A percentile compares a stretch with the other conserved stretches of the same genome.
phyloP scores from a whole-genome alignment of 495 filamentous ascomycete genomes.

The Penicillium antarcticum region DNA sequence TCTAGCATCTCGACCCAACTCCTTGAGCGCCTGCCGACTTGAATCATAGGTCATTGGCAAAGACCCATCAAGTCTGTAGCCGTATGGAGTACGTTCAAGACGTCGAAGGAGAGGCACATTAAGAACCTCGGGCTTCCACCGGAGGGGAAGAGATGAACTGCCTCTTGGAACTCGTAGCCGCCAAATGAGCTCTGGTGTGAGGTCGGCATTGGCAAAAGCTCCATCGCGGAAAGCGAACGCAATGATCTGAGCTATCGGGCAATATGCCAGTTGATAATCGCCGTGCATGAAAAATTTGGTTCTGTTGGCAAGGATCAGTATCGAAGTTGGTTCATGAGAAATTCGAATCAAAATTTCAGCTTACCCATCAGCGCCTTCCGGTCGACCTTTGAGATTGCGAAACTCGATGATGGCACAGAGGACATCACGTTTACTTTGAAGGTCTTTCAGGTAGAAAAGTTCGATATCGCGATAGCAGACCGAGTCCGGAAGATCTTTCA shows the following conservation, averaged over 20 bases:
- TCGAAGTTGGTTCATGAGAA: neutral
- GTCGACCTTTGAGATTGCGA: slow-evolving; percentile 26
- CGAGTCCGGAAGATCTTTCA: slow-evolving; percentile 23
- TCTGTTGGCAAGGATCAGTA: slow-evolving; percentile 14
- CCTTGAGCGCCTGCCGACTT: slow-evolving; percentile 12
- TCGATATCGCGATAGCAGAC: slow-evolving; percentile 30
- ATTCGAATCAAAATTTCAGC: neutral
- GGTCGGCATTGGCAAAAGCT: slow-evolving; percentile 22
- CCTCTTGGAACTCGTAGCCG: slow-evolving; percentile 23
- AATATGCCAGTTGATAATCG: slow-evolving; percentile 31
- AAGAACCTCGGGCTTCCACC: slow-evolving; percentile 25
- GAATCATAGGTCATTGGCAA: slow-evolving; percentile 23
- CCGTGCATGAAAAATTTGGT: slow-evolving; percentile 34
- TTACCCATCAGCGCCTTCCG: slow-evolving; percentile 26
- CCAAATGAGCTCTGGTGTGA: slow-evolving; percentile 29
- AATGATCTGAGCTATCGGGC: slow-evolving; percentile 27
- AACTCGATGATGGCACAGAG: slow-evolving; percentile 28
- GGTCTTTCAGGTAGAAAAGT: slow-evolving; percentile 27
- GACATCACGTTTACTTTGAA: slow-evolving; percentile 23
- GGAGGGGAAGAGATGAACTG: slow-evolving; percentile 18
- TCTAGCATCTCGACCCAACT: slow-evolving; percentile 19
- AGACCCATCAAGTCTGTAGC: slow-evolving; percentile 23
- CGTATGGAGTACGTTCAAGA: slow-evolving; percentile 15
- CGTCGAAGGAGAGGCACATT: slow-evolving; percentile 23
- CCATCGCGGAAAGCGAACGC: slow-evolving; percentile 26